These are phyloP conservation scores for Chloranthus sessilifolius DNA, from an alignment of 164 flowering plant species.

Conservation along the genomic window DNA sequence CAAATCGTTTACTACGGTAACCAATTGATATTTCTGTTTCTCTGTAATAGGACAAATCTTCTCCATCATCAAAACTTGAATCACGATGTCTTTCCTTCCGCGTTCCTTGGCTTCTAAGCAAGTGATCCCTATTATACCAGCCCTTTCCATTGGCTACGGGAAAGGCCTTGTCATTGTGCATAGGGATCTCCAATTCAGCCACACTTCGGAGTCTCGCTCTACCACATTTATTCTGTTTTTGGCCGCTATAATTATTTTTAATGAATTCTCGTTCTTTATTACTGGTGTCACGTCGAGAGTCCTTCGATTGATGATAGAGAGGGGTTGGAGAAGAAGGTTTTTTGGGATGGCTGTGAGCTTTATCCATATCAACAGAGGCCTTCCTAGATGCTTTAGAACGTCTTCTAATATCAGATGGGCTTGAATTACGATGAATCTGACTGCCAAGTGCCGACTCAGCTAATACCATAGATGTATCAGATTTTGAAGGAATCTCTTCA, in stretches of 20 bases:
- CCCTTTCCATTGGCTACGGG: slow-evolving; percentile 11
- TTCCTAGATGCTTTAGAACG: slow-evolving; percentile 19
- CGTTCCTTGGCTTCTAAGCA: slow-evolving; percentile 10
- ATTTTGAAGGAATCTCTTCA: slow-evolving; percentile 4
- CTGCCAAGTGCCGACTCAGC: slow-evolving; percentile 27
- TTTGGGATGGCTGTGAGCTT: slow-evolving; percentile 11
- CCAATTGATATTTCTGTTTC: slow-evolving; percentile 12
- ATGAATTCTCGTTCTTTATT: slow-evolving; percentile 11
- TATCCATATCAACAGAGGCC: slow-evolving; percentile 13
- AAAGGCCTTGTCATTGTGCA: slow-evolving; percentile 15
- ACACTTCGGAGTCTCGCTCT: slow-evolving; percentile 13
- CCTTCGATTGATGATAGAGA: slow-evolving; percentile 13
- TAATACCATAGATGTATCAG: slow-evolving; percentile 14
- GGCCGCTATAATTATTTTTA: slow-evolving; percentile 12
- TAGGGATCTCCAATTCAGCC: slow-evolving; percentile 11
- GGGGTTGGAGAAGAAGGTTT: slow-evolving; percentile 21
- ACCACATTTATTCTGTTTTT: slow-evolving; percentile 7
- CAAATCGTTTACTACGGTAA: slow-evolving; percentile 15
- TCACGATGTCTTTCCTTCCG: slow-evolving; percentile 13
- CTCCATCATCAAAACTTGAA: slow-evolving; percentile 15
- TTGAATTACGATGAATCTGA: slow-evolving; percentile 17
- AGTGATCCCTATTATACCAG: slow-evolving; percentile 10
- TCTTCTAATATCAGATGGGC: slow-evolving; percentile 24
- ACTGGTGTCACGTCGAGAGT: slow-evolving; percentile 12
- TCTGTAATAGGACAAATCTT: slow-evolving; percentile 20